A percentile compares a stretch with the other conserved stretches of the same genome.
These are phyloP conservation scores for Delphinella strobiligena DNA, from an alignment of 2,329 filamentous ascomycete species.

Conservation along the genomic window DNA sequence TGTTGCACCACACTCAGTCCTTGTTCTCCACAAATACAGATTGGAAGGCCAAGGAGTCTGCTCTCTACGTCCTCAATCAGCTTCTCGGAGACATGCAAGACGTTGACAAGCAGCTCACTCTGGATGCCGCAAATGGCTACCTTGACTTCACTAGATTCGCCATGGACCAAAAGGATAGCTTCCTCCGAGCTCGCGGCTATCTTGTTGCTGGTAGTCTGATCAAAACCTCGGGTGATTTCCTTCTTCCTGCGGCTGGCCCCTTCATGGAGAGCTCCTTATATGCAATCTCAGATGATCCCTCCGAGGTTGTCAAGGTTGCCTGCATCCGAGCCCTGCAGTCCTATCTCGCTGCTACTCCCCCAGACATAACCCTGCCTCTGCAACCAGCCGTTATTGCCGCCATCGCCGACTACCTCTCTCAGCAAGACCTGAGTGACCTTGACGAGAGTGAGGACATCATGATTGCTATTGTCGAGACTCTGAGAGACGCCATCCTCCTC, in stretches of 20 bases:
- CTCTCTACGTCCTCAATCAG: conserved; percentile 75
- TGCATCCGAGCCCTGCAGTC: conserved; percentile 78
- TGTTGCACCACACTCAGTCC: conserved; percentile 63
- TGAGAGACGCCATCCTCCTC: conserved; percentile 71
- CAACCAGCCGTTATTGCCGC: conserved; percentile 51
- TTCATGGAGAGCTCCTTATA: conserved; percentile 64
- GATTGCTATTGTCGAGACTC: conserved; percentile 75
- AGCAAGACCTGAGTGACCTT: conserved; percentile 71
- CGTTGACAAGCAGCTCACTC: conserved; percentile 56
- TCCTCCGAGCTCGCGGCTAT: conserved; percentile 78
- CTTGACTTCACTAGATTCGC: conserved; percentile 70
- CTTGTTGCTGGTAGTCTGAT: conserved; percentile 72
- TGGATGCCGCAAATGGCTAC: conserved; percentile 59
- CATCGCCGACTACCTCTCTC: conserved; percentile 60
- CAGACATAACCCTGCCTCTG: conserved; percentile 37
- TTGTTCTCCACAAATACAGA: conserved; percentile 49
- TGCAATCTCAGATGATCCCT: conserved; percentile 61
- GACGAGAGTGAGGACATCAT: conserved; percentile 86
- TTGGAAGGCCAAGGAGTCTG: conserved; percentile 64
- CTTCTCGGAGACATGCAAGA: conserved; percentile 75
- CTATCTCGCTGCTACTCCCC: conserved; percentile 44
- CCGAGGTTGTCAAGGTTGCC: conserved; percentile 83
- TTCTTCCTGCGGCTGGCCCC: conserved; percentile 43
- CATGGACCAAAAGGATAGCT: conserved; percentile 57
- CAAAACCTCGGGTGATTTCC: conserved; percentile 49